Evolutionary conservation across 2,329 filamentous ascomycete species (phyloP), one percentile per base, ranked within the genome.

Genomic region (Epichloe hybrida): DNA sequence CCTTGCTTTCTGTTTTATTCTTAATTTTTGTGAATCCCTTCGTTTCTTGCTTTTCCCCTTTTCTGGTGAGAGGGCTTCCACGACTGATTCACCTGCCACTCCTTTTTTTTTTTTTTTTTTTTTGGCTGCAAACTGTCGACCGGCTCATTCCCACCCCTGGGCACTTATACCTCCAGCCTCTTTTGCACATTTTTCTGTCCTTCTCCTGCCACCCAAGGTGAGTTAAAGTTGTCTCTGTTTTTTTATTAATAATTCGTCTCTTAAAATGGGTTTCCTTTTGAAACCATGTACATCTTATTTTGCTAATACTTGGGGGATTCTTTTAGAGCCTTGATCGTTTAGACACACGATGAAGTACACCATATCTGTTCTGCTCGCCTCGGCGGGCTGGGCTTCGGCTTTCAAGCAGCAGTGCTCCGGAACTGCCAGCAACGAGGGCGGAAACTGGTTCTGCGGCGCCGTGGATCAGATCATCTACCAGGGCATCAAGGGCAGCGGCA

Each of bases 381-480:
- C 58, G 43, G 58, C 60, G 50, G 54, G 62, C 53, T 51, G 64
- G 56, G 60, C 60, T 23, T 57, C 62, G 27, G 66, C 64, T 43
- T 52, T 62, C 11, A 61, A 58, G 4, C 62, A 66, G 50, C 63
- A 69, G 54, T 71, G 69, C 57, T 60, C 34, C 46, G 66, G 66
- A 35, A 61, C 36, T 5, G 57, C 63, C 31, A 55, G 60, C 46
- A 52, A 70, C 6, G 69, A 71, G 53, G 62, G 61, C 27, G 78
- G 79, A 54, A 87, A 86, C 65, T 82, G 68, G 69, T 87, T 82
- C 68, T 86, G 83, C 65, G 72, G 79, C 51, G 61, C 73, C 39
- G 81, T 88, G 52, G 67, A 75, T 52, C 76, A 80, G 46, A 83
- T 90, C 64, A 75, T 77, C n/a, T 89, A 88, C 65, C 66, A 66